These are phyloP conservation scores for Boletellus emodensis DNA, from an alignment of 768 basidiomycete species.

Conservation along the genomic window DNA sequence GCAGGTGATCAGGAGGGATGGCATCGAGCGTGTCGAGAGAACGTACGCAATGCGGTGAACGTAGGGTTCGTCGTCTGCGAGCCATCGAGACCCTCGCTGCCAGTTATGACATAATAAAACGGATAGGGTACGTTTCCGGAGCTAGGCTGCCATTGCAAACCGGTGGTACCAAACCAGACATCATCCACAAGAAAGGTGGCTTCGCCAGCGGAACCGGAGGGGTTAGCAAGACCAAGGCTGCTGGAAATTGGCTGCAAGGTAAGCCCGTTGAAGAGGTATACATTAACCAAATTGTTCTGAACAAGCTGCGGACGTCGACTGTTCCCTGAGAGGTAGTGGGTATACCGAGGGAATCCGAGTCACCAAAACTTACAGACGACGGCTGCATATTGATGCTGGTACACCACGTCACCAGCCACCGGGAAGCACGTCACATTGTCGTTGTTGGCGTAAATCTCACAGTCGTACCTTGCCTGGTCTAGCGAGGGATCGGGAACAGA, in stretches of 20 bases:
- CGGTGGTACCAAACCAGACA: slow-evolving; percentile 63
- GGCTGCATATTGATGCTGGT: slow-evolving; percentile 72
- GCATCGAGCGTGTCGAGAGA: not conserved
- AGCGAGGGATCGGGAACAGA: slow-evolving; percentile 2
- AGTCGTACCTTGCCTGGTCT: slow-evolving; percentile 43
- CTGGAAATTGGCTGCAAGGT: slow-evolving; percentile 48
- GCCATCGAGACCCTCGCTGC: slow-evolving; percentile 45
- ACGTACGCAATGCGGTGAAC: slow-evolving; percentile 80
- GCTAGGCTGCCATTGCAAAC: slow-evolving; percentile 43
- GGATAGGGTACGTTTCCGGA: slow-evolving; percentile 53
- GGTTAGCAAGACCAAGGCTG: slow-evolving; percentile 44
- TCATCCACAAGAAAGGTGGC: slow-evolving; percentile 62
- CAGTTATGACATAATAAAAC: slow-evolving; percentile 77
- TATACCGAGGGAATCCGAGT: slow-evolving; percentile 6
- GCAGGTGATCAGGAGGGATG: slow-evolving; percentile 8
- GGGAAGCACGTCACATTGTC: slow-evolving; percentile 78
- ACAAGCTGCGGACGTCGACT: slow-evolving; percentile 62
- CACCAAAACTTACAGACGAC: slow-evolving; percentile 67
- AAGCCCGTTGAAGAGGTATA: slow-evolving; percentile 77
- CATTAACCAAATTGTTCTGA: slow-evolving; percentile 61
- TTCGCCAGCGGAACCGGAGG: slow-evolving; percentile 53
- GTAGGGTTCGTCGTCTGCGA: slow-evolving; percentile 63
- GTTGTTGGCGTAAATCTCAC: slow-evolving; percentile 61
- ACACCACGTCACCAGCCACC: slow-evolving; percentile 44
- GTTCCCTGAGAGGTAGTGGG: slow-evolving; percentile 55